Conservation (phyloP, 2,329 filamentous ascomycete genomes). For the Lasiodiplodia citricola region DNA sequence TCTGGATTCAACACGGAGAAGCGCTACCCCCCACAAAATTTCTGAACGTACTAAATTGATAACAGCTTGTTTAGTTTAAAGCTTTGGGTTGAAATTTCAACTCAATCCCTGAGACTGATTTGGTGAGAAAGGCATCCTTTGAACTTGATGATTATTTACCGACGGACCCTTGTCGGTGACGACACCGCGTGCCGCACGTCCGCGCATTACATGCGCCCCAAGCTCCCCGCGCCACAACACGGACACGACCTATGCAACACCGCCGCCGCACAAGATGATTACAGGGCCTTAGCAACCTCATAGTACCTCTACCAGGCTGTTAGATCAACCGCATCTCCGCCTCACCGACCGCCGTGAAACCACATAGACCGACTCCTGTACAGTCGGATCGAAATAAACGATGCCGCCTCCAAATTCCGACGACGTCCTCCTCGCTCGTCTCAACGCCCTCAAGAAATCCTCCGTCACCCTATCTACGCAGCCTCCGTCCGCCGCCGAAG, state of each 20-base stretch:
- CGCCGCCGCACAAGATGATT: not conserved
- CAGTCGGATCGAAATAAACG: not conserved
- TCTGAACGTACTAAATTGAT: too few species aligned
- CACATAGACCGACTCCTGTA: not conserved
- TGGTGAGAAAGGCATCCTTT: not conserved
- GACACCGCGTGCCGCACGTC: not conserved
- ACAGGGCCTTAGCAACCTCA: slow-evolving; percentile 13
- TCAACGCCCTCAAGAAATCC: slow-evolving; percentile 55
- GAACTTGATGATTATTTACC: not conserved
- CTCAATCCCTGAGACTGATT: not conserved
- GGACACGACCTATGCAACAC: not conserved
- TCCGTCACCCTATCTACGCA: slow-evolving; percentile 42
- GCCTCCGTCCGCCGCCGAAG: slow-evolving; percentile 27
- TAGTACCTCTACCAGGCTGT: not conserved
- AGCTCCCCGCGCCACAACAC: slow-evolving; percentile 2
- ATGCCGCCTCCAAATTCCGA: not conserved
- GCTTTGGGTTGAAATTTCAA: too few species aligned
- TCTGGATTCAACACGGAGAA: too few species aligned
- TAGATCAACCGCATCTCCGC: not conserved
- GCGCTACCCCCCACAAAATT: too few species aligned
- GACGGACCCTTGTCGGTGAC: not conserved
- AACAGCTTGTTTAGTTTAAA: too few species aligned
- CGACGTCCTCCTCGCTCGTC: slow-evolving; percentile 52
- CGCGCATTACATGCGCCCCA: not conserved
- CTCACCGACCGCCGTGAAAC: slow-evolving; percentile 18